Conservation (phyloP, 1,284 basidiomycete species). For the Ganoderma meredithae region DNA sequence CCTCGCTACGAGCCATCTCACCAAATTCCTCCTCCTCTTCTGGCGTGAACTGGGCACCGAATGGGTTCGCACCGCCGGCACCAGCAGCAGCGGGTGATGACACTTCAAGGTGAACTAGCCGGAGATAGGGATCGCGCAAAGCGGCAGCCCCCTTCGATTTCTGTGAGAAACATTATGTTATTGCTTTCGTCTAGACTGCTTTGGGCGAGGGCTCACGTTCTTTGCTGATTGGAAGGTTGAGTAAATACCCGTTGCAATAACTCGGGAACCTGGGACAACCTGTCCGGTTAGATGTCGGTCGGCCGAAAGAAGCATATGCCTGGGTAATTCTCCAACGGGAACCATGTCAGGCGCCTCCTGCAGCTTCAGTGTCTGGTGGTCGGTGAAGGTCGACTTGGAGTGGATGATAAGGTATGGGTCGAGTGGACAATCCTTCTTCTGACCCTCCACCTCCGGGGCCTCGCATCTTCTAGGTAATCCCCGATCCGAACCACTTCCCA, state of each 20-base stretch:
- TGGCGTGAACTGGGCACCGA: conserved; percentile 88
- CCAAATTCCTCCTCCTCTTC: conserved; percentile 98
- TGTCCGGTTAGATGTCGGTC: conserved; percentile 91
- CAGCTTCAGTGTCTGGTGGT: conserved; percentile 96
- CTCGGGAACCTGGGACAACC: conserved; percentile 93
- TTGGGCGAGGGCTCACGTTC: conserved; percentile 58
- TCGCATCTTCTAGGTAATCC: conserved; percentile 89
- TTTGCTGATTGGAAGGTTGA: conserved; percentile 93
- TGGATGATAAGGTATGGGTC: conserved; percentile 98
- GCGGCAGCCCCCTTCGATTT: conserved; percentile 83
- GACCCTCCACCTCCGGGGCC: conserved; percentile 74
- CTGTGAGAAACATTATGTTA: conserved; percentile 46
- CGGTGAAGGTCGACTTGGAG: conserved; percentile 93
- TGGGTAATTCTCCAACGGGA: conserved; percentile 96
- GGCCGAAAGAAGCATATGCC: conserved; percentile 93
- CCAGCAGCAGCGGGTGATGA: conserved; percentile 78
- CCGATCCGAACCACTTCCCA: conserved; percentile 81
- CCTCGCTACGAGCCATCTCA: conserved; percentile 88
- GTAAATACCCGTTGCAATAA: conserved; percentile 96
- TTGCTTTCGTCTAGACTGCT: not conserved
- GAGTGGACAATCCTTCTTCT: conserved; percentile 92
- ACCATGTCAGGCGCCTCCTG: conserved; percentile 99
- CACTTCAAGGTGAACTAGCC: conserved; percentile 92
- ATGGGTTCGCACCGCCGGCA: conserved; percentile 74
- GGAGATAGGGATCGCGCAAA: conserved; percentile 93